A percentile compares a stretch with the other conserved stretches of the same genome.
Conservation (phyloP, 495 filamentous ascomycete genomes). For the Neurospora intermedia region DNA sequence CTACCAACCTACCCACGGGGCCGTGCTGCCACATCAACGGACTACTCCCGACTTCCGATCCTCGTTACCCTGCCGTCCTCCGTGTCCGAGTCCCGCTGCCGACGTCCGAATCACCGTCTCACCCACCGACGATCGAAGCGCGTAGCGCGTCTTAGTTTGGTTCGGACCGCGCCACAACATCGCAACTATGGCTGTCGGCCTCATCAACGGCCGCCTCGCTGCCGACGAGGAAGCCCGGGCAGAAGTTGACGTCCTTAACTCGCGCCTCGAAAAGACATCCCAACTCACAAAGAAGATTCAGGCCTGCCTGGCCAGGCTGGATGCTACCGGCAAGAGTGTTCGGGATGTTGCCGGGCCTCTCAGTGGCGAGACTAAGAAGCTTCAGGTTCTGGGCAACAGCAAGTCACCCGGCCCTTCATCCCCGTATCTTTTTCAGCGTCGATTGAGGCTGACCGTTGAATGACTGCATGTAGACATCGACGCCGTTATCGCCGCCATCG, state of each 20-base stretch:
- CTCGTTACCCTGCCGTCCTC: not conserved
- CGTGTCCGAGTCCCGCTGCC: not conserved
- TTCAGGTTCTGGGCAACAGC: slow-evolving; percentile 77
- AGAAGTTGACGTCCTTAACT: slow-evolving; percentile 56
- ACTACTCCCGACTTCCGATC: not conserved
- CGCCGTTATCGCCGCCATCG: slow-evolving; percentile 71
- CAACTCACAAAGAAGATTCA: slow-evolving; percentile 89
- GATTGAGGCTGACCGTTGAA: slow-evolving; percentile 8
- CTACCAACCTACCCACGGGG: not conserved
- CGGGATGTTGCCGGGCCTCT: slow-evolving; percentile 87
- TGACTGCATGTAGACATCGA: slow-evolving; percentile 55
- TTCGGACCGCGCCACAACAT: not conserved
- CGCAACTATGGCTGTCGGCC: slow-evolving; percentile 34
- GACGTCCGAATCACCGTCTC: not conserved
- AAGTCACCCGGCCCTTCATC: slow-evolving; percentile 14
- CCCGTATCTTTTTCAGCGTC: not conserved
- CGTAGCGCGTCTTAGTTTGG: not conserved
- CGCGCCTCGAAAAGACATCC: slow-evolving; percentile 50
- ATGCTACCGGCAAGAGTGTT: slow-evolving; percentile 78
- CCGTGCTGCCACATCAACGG: not conserved
- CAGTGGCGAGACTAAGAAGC: slow-evolving; percentile 79
- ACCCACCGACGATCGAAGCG: not conserved
- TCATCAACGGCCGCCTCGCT: slow-evolving; percentile 35
- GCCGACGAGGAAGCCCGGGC: slow-evolving; percentile 53
- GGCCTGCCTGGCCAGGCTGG: slow-evolving; percentile 71